Evolutionary conservation across 805 yeast species (phyloP).

Genomic region (Peterozyma xylosa): DNA sequence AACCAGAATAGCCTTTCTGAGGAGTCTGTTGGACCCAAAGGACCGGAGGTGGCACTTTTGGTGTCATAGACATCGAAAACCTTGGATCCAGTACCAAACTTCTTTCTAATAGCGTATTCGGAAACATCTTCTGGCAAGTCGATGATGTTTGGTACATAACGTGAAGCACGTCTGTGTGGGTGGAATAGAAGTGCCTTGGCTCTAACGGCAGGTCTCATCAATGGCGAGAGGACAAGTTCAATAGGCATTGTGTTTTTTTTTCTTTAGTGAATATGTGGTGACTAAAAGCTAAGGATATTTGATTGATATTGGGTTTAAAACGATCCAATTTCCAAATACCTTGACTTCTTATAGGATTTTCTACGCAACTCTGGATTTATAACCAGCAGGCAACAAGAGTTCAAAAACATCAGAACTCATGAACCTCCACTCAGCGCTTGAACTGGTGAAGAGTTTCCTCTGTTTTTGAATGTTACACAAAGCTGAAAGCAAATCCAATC

Average conservation of each 20-base stretch:
- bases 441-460: too few relatives aligned
- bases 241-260: constrained; percentile 37
- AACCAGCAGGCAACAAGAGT: too few relatives aligned
- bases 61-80: constrained; percentile 46
- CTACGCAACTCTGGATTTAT: too few relatives aligned
- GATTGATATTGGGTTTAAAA: too few relatives aligned
- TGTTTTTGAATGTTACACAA: too few relatives aligned
- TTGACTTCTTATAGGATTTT: too few relatives aligned
- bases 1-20: constrained; percentile 42
- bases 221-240: constrained; percentile 48
- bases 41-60: constrained; percentile 25
- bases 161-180: constrained; percentile 48
- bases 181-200: constrained; percentile 48
- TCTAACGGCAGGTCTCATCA: constrained; percentile 51
- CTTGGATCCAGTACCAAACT: constrained; percentile 58
- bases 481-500: too few relatives aligned
- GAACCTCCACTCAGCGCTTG: too few relatives aligned
- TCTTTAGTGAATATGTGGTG: too few relatives aligned
- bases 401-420: too few relatives aligned
- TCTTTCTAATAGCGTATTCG: constrained; percentile 41
- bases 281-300: too few relatives aligned
- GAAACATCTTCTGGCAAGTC: constrained; percentile 31
- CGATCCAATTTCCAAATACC: too few relatives aligned
- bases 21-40: constrained; percentile 34
- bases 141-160: constrained; percentile 46